phyloP scores from a whole-genome alignment of 2,329 filamentous ascomycete species.

The Parafenestella ontariensis region DNA sequence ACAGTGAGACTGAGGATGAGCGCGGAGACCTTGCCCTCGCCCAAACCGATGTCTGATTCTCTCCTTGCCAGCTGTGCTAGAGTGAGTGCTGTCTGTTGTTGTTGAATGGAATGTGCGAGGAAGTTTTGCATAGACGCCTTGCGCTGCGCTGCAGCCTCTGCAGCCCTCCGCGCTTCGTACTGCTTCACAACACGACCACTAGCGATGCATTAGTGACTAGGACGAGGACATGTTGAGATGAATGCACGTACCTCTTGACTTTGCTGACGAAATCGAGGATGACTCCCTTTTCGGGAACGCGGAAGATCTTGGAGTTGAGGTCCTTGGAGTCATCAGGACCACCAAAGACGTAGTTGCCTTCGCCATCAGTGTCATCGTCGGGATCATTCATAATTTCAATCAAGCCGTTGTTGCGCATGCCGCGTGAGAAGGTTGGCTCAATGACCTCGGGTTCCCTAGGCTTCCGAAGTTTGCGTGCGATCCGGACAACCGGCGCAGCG shows the following conservation, averaged over 20 bases:
- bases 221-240: slow-evolving; percentile 5
- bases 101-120: slow-evolving; percentile 54
- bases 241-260: slow-evolving; percentile 54
- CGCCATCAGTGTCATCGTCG: slow-evolving; percentile 51
- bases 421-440: slow-evolving; percentile 63
- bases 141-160: slow-evolving; percentile 25
- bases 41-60: slow-evolving; percentile 58
- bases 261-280: slow-evolving; percentile 68
- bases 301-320: slow-evolving; percentile 50
- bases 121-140: slow-evolving; percentile 38
- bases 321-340: slow-evolving; percentile 49
- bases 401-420: slow-evolving; percentile 61
- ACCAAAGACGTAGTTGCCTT: slow-evolving; percentile 53
- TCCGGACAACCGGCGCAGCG: slow-evolving; percentile 31
- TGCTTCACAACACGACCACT: slow-evolving; percentile 35
- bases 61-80: slow-evolving; percentile 64
- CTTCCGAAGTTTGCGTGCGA: slow-evolving; percentile 55
- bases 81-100: slow-evolving; percentile 72
- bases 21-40: slow-evolving; percentile 52
- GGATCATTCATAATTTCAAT: slow-evolving; percentile 55
- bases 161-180: slow-evolving; percentile 16
- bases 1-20: slow-evolving; percentile 70
- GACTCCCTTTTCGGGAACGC: slow-evolving; percentile 55
- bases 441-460: slow-evolving; percentile 58
- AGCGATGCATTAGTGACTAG: slow-evolving; percentile 19